Conservation (phyloP, 176 grass and related monocot species). For the Tillandsia leiboldiana region DNA sequence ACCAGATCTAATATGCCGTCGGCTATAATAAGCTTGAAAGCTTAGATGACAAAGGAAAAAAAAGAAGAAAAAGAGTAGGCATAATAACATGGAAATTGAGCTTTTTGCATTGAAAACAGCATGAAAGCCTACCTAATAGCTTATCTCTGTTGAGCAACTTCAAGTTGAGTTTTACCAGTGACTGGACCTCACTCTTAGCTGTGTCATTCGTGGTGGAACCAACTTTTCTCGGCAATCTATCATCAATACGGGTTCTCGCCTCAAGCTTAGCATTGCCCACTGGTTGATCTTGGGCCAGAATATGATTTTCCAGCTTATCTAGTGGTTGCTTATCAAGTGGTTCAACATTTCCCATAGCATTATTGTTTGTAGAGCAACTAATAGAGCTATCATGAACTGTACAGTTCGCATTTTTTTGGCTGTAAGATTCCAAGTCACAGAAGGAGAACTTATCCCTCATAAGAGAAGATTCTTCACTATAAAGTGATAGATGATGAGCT, state of each 20-base stretch:
- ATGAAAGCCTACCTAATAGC: conserved; percentile 20
- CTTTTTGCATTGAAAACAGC: too few species aligned
- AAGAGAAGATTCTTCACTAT: background rate
- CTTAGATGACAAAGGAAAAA: too few species aligned
- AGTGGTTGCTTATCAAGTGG: background rate
- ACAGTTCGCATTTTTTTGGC: background rate
- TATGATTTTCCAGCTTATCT: background rate
- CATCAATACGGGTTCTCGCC: conserved; percentile 15
- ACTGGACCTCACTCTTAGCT: conserved; percentile 50
- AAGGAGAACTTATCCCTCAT: background rate
- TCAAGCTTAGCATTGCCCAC: conserved; percentile 28
- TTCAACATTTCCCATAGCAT: background rate
- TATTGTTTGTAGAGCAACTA: background rate
- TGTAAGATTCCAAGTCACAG: background rate
- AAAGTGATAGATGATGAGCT: background rate
- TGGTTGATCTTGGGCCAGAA: background rate
- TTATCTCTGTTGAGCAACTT: conserved; percentile 59
- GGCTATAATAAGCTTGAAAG: too few species aligned
- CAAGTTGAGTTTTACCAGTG: conserved; percentile 41
- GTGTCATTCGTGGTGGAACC: conserved; percentile 17
- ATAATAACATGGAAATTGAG: background rate
- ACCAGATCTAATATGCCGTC: too few species aligned
- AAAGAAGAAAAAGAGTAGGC: background rate
- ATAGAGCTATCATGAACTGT: background rate
- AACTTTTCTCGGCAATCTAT: conserved; percentile 20